Evolutionary conservation across 2,329 filamentous ascomycete species (phyloP), one percentile per base, ranked within the genome.

Genomic region (Apiospora koreana): DNA sequence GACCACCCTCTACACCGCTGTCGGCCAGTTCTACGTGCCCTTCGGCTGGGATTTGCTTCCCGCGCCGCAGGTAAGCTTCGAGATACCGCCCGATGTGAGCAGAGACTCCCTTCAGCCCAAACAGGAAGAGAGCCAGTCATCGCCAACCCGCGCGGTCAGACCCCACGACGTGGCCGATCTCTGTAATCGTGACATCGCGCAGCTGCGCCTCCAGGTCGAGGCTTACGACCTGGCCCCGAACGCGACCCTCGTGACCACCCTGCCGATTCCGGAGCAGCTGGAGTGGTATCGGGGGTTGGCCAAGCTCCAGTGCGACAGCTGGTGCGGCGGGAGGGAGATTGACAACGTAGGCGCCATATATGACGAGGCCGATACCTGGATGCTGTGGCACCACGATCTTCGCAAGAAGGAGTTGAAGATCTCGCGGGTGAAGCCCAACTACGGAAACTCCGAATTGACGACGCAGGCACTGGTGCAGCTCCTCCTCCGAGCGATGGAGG

Each of bases 41-140:
- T 23, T 45, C 14, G 64, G 64, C 64, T 66, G 64, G 64, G 64
- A 66, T 4, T 28, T 66, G 38, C 41, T 66, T 12, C 64, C 64
- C 23, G 42, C 64, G 64, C 64, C 64, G 64, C 64, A 66, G 18
- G 64, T 66, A 12, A 66, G 64, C 64, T 66, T 43, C 25, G n/a
- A 42, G n/a, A n/a, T 66, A 14, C 64, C 64, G 38, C 8, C 14
- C 9, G 64, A n/a, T 7, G n/a, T 45, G 23, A 42, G 38, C 64
- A 43, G 6, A 42, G 64, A 18, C n/a, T 12, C 9, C 1, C 7
- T 42, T 6, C 23, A 45, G 23, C 38, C n/a, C 23, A 18, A 28
- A 14, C n/a, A 23, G 5, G 38, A 25, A 14, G 23, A 45, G 14
- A 21, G 14, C n/a, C 38, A 31, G 23, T 25, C 18, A 23, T 21